phyloP scores from a whole-genome alignment of 2,329 filamentous ascomycete genomes.

The Pseudocercospora vitis region DNA sequence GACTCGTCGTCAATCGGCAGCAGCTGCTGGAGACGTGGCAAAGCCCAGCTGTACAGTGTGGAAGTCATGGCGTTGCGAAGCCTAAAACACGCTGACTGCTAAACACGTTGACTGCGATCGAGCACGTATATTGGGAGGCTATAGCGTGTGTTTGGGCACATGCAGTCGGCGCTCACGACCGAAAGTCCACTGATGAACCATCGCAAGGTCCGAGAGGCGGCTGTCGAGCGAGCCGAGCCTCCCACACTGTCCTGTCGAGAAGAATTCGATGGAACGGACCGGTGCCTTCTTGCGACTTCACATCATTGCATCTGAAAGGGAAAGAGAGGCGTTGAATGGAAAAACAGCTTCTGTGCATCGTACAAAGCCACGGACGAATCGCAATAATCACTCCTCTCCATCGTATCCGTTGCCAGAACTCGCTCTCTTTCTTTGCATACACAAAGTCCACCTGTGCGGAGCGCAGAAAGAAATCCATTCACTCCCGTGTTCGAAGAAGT shows the following conservation, averaged over 20 bases:
- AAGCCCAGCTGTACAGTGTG: conserved; percentile 54
- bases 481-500: conserved; percentile 7
- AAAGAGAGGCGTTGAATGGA: conserved; percentile 3
- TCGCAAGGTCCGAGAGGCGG: no score
- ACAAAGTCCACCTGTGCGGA: background rate
- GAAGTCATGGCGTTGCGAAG: no score
- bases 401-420: conserved; percentile 23
- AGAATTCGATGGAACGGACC: no score
- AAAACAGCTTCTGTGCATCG: conserved; percentile 12
- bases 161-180: no score
- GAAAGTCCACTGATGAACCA: no score
- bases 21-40: conserved; percentile 73
- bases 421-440: conserved; percentile 16
- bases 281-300: no score
- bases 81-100: no score
- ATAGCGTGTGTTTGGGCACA: no score
- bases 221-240: no score
- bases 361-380: conserved; percentile 14
- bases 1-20: conserved; percentile 84
- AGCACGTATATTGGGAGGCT: no score
- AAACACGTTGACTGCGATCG: no score
- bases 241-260: no score
- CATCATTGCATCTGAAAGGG: conserved; percentile 4
- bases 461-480: conserved; percentile 4
- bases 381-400: conserved; percentile 15